phyloP scores from a whole-genome alignment of 495 filamentous ascomycete species.

The Neurospora africana region DNA sequence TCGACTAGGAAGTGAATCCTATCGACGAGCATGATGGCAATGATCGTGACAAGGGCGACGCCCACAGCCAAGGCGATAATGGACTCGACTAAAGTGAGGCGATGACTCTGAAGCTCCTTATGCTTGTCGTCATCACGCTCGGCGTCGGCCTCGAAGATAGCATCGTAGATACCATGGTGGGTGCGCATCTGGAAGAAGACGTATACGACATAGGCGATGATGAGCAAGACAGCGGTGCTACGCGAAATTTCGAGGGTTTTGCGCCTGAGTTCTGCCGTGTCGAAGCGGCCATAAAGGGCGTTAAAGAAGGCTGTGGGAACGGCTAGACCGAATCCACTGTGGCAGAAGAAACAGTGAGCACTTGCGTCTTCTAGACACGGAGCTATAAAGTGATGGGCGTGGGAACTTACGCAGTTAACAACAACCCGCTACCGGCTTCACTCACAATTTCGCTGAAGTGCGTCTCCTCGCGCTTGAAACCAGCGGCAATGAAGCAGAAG shows the following conservation, averaged over 20 bases:
- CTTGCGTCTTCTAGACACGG: background rate
- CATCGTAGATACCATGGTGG: conserved; percentile 67
- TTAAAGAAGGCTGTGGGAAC: conserved; percentile 71
- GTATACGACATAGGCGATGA: conserved; percentile 70
- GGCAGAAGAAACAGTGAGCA: conserved; percentile 5
- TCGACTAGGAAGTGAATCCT: conserved; percentile 67
- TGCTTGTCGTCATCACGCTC: conserved; percentile 56
- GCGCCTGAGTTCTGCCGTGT: background rate
- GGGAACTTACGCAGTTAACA: conserved; percentile 58
- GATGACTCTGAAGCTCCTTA: conserved; percentile 50
- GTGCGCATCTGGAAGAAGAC: conserved; percentile 73
- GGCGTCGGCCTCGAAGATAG: conserved; percentile 57
- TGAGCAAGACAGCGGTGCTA: conserved; percentile 52
- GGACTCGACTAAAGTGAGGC: conserved; percentile 72
- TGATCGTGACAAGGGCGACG: conserved; percentile 65
- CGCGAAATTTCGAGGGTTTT: background rate
- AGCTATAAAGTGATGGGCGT: background rate
- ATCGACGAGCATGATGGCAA: conserved; percentile 71
- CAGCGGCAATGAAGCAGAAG: conserved; percentile 59
- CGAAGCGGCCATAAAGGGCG: conserved; percentile 36
- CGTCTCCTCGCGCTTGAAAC: conserved; percentile 53
- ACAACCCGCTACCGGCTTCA: conserved; percentile 69
- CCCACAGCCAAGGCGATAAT: conserved; percentile 55
- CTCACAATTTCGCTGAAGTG: conserved; percentile 66
- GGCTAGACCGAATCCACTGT: conserved; percentile 61